Evolutionary conservation across 768 basidiomycete species (phyloP).

Genomic region (Termitomyces sp.): DNA sequence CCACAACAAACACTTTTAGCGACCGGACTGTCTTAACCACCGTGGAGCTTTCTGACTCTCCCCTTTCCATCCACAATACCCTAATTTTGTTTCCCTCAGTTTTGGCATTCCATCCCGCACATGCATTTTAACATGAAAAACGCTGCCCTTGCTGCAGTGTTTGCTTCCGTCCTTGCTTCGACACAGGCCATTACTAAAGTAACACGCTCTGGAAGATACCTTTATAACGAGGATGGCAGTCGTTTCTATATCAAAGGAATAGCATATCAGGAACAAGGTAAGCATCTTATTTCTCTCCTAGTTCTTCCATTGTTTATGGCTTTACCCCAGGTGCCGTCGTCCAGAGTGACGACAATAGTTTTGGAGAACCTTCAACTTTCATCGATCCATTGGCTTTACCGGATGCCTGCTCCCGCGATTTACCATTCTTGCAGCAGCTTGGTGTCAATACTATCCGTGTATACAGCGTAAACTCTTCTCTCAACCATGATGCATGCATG

Average conservation of each 20-base stretch:
- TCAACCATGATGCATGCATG: conserved; percentile 91
- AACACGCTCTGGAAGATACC: conserved; percentile 69
- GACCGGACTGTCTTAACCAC: background rate
- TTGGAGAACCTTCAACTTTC: conserved; percentile 69
- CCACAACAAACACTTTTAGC: background rate
- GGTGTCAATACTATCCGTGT: conserved; percentile 79
- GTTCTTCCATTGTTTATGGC: background rate
- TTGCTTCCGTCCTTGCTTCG: conserved; percentile 36
- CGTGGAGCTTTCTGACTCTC: background rate
- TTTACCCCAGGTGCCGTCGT: conserved; percentile 33
- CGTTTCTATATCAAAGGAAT: conserved; percentile 89
- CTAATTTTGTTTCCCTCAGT: background rate
- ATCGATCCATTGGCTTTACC: conserved; percentile 72
- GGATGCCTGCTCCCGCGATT: conserved; percentile 68
- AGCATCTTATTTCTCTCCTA: background rate
- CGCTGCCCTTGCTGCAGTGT: conserved; percentile 30
- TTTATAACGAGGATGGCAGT: conserved; percentile 69
- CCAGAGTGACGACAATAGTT: conserved; percentile 49
- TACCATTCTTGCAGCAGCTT: conserved; percentile 71
- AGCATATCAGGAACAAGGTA: conserved; percentile 82
- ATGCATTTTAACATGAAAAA: conserved; percentile 25
- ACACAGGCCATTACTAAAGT: conserved; percentile 68
- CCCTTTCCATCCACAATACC: conserved; percentile 3
- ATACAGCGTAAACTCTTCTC: conserved; percentile 79
- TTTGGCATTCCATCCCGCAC: background rate